phyloP scores from a whole-genome alignment of 1,139 yeast genomes.

The Yamadazyma taylorii region DNA sequence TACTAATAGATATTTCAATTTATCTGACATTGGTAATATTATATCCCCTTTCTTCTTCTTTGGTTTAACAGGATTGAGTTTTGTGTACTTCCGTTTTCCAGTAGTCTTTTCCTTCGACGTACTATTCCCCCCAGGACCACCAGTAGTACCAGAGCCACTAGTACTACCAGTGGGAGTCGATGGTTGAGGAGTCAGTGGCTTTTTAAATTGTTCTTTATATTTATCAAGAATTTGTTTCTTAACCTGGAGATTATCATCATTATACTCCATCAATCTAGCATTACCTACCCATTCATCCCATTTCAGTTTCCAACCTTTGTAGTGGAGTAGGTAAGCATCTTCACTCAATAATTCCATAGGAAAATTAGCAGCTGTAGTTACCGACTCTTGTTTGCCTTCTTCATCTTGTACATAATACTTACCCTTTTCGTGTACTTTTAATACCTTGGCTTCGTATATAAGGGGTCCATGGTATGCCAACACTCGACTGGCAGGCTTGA shows the following conservation, averaged over 20 bases:
- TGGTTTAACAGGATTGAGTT: slow-evolving; percentile 9
- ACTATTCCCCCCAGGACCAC: too few relatives aligned
- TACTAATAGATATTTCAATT: slow-evolving; percentile 68
- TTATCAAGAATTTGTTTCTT: slow-evolving; percentile 68
- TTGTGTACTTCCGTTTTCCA: background rate
- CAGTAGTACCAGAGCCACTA: slow-evolving; percentile 6
- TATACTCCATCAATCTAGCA: slow-evolving; percentile 66
- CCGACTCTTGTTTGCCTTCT: slow-evolving; percentile 37
- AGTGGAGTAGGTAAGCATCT: slow-evolving; percentile 71
- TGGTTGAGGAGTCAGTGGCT: slow-evolving; percentile 7
- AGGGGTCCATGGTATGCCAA: slow-evolving; percentile 91
- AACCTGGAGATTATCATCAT: slow-evolving; percentile 63
- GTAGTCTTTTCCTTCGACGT: slow-evolving; percentile 6
- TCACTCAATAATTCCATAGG: slow-evolving; percentile 44
- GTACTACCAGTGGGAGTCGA: slow-evolving; percentile 8
- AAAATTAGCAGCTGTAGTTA: slow-evolving; percentile 23
- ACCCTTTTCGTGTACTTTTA: slow-evolving; percentile 61
- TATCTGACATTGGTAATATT: slow-evolving; percentile 52
- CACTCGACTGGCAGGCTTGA: slow-evolving; percentile 47
- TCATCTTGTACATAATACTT: slow-evolving; percentile 31
- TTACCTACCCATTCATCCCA: slow-evolving; percentile 97
- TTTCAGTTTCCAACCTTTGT: slow-evolving; percentile 92
- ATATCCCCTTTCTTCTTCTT: slow-evolving; percentile 17
- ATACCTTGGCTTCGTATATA: slow-evolving; percentile 82
- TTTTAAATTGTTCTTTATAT: slow-evolving; percentile 25